Percentiles rank a stretch among this genome's conserved stretches.
Conservation (phyloP, 1,284 basidiomycete species). For the Boletus sp. region DNA sequence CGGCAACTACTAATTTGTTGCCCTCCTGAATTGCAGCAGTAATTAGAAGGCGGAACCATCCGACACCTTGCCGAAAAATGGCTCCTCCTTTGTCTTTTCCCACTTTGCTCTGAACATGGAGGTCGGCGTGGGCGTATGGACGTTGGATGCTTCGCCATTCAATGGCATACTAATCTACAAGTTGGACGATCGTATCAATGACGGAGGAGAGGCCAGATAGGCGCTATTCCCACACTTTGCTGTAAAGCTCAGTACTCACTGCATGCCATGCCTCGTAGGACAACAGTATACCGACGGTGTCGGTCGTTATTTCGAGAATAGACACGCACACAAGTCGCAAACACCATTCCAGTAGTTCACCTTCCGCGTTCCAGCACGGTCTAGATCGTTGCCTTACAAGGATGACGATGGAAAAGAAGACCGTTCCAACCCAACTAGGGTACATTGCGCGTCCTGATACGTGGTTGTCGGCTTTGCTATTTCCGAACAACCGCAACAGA, state of each 20-base stretch:
- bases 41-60: neutral
- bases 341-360: neutral
- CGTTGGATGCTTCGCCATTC: too few relatives aligned
- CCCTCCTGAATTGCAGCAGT: neutral
- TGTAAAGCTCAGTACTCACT: too few relatives aligned
- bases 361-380: neutral
- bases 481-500: constrained; percentile 1
- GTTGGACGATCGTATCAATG: neutral
- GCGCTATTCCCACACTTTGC: neutral
- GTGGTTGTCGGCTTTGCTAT: constrained; percentile 15
- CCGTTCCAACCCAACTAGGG: constrained; percentile 3
- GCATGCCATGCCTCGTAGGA: too few relatives aligned
- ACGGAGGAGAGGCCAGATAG: too few relatives aligned
- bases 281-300: neutral
- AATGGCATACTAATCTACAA: neutral
- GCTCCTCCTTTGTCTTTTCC: too few relatives aligned
- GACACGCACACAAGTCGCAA: neutral
- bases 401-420: neutral
- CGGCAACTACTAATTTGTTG: neutral
- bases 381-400: neutral
- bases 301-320: neutral
- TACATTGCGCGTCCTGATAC: constrained; percentile 18
- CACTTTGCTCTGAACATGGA: neutral
- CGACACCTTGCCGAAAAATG: neutral
- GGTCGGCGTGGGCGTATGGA: too few relatives aligned